Percentiles rank a stretch among this genome's conserved stretches.
Conservation (phyloP, 1,139 yeast genomes). For the Geotrichum restrictum region DNA sequence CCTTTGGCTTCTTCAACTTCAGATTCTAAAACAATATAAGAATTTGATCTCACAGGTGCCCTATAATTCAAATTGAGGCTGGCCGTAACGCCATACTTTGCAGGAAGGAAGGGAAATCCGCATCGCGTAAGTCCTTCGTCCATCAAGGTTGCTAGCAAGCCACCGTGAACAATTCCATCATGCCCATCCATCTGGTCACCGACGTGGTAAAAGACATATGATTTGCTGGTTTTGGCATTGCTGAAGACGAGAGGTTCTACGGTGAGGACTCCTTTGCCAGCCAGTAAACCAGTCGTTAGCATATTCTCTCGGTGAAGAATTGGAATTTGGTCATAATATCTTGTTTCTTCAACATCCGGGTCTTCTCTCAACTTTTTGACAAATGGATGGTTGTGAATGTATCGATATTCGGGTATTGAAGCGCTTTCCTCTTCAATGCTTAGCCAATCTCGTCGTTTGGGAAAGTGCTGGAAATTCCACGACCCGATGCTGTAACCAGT, state of each 20-base stretch:
- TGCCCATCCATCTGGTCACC: slow-evolving; percentile 82
- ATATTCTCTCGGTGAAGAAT: slow-evolving; percentile 27
- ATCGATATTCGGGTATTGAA: slow-evolving; percentile 23
- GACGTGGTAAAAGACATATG: slow-evolving; percentile 33
- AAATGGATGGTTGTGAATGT: slow-evolving; percentile 27
- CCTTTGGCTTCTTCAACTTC: slow-evolving; percentile 16
- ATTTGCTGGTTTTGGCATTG: slow-evolving; percentile 19
- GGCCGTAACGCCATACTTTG: slow-evolving; percentile 21
- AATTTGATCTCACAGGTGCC: slow-evolving; percentile 13
- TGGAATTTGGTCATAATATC: slow-evolving; percentile 31
- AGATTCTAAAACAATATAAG: slow-evolving; percentile 11
- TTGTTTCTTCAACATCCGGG: slow-evolving; percentile 24
- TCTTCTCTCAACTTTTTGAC: slow-evolving; percentile 25
- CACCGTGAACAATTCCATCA: slow-evolving; percentile 87
- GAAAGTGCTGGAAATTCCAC: slow-evolving; percentile 13
- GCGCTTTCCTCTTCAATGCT: slow-evolving; percentile 11
- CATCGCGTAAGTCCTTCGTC: slow-evolving; percentile 21
- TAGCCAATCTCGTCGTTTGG: background rate
- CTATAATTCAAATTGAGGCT: slow-evolving; percentile 17
- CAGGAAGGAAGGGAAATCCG: slow-evolving; percentile 21
- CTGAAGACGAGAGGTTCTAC: slow-evolving; percentile 33
- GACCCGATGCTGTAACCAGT: slow-evolving; percentile 18
- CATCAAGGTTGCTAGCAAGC: slow-evolving; percentile 69
- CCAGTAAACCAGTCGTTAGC: slow-evolving; percentile 31
- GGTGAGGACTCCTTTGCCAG: slow-evolving; percentile 30